Conservation (phyloP, 768 basidiomycete genomes). For the Serendipita sp. region DNA sequence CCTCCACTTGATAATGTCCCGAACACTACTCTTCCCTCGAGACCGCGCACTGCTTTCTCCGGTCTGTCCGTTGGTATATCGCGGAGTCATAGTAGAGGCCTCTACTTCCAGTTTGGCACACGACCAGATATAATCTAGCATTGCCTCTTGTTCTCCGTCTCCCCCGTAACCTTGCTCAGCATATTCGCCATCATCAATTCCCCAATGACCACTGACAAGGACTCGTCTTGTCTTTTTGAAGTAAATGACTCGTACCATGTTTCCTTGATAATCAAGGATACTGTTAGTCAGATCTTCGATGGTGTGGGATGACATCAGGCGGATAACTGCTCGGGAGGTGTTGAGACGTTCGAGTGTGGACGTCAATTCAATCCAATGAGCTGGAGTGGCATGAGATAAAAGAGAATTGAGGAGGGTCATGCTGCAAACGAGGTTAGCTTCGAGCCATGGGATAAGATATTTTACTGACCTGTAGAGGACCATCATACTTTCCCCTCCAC, state of each 20-base stretch:
- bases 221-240: conserved; percentile 68
- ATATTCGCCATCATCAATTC: conserved; percentile 32
- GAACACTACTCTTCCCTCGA: conserved; percentile 1
- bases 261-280: conserved; percentile 78
- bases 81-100: not conserved
- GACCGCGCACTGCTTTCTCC: not conserved
- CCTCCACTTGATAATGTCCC: conserved; percentile 46
- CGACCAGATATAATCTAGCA: conserved; percentile 54
- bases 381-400: conserved; percentile 60
- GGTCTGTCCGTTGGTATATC: not conserved
- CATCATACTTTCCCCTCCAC: conserved; percentile 73
- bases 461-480: conserved; percentile 51
- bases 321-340: conserved; percentile 65
- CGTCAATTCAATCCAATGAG: conserved; percentile 65
- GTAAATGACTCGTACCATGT: conserved; percentile 61
- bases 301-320: conserved; percentile 67
- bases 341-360: conserved; percentile 57
- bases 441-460: not conserved
- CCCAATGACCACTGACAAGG: not conserved
- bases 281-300: conserved; percentile 69
- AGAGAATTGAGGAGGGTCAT: conserved; percentile 86
- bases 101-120: conserved; percentile 37
- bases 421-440: conserved; percentile 24
- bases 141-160: conserved; percentile 39
- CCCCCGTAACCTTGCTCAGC: not conserved